A percentile compares a stretch with the other conserved stretches of the same genome.
Conservation (phyloP, 345 rosid species). For the Acer campestre region DNA sequence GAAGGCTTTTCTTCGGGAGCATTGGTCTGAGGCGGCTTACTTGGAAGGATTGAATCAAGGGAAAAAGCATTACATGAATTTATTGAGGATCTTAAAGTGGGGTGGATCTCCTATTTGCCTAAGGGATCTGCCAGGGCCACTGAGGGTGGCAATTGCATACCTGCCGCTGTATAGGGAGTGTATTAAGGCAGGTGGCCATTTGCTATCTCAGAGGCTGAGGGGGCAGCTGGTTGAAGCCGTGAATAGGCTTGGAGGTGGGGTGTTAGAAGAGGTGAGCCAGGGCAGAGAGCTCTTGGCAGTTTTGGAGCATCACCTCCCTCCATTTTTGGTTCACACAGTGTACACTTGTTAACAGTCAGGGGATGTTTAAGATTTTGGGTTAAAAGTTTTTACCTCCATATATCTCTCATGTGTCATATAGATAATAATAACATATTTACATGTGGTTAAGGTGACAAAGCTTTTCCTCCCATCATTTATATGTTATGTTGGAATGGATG, state of each 20-base stretch:
- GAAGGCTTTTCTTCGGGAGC: conserved; percentile 65
- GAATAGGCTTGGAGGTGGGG: conserved; percentile 66
- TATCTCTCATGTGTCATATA: conserved; percentile 28
- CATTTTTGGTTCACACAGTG: conserved; percentile 52
- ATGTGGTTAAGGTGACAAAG: conserved; percentile 33
- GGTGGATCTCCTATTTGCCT: conserved; percentile 76
- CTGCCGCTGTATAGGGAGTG: conserved; percentile 86
- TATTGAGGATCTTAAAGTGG: conserved; percentile 63
- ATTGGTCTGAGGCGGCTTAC: conserved; percentile 95
- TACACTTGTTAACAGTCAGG: background rate
- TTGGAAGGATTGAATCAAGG: conserved; percentile 75
- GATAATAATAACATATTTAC: conserved; percentile 25
- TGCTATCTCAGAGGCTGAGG: conserved; percentile 74
- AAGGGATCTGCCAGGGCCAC: conserved; percentile 73
- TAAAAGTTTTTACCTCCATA: conserved; percentile 22
- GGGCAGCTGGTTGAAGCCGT: conserved; percentile 88
- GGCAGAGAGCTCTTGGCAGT: conserved; percentile 58
- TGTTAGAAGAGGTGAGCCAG: conserved; percentile 51
- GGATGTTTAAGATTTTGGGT: conserved; percentile 22
- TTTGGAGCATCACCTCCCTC: conserved; percentile 84
- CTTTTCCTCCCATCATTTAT: background rate
- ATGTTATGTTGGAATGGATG: conserved; percentile 10
- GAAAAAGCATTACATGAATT: conserved; percentile 61
- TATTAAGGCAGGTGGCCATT: conserved; percentile 51
- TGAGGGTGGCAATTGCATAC: conserved; percentile 79